Base-by-base conservation (phyloP, 2,329 filamentous ascomycete genomes). In the Alternaria hordeiaustralica region DNA sequence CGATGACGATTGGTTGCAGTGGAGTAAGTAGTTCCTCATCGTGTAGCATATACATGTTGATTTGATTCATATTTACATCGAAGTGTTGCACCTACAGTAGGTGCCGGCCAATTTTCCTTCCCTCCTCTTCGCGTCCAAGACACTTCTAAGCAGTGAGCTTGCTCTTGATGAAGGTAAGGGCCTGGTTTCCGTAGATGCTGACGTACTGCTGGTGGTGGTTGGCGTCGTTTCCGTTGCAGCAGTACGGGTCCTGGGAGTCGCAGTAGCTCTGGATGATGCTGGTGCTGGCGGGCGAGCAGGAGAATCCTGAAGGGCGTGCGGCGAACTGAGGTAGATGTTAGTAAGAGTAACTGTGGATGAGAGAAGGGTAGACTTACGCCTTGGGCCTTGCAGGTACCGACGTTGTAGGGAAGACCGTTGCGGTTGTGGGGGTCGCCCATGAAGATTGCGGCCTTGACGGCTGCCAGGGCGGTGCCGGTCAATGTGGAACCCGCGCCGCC, bases 231-330 rank as follows among this genome's bases (percentile, higher is more conserved):
- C 89, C 89, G 45, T 85, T 88, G 78, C 88, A 91, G 83, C 89
- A 91, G 80, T 89, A 90, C 0, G 88, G 88, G 66, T 91, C 89
- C 4, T 85, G 72, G 5, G 84, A 80, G 69, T 91, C 89, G 76
- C 89, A 91, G 82, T 90, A 91, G 5, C 87, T 88, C 79, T 89
- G 81, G 69, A 90, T 87, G 71, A 87, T 88, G 73, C 78, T 83
- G 36, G 82, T 82, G 10, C 66, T 83, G 6, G 87, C 84, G 1
- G 83, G 83, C 4, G 75, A 68, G 79, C 88, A 90, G 47, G 78
- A 79, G 77, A 88, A 90, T 25, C 87, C 87, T 5, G 81, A 71
- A 0, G 87, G 84, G 5, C 88, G 86, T 30, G 87, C 85, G 56
- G 87, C 87, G 64, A 91, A 90, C 87, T 90, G 64, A 12, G 10